phyloP scores from a whole-genome alignment of 176 grass and related monocot genomes.

The Alopecurus myosuroides region DNA sequence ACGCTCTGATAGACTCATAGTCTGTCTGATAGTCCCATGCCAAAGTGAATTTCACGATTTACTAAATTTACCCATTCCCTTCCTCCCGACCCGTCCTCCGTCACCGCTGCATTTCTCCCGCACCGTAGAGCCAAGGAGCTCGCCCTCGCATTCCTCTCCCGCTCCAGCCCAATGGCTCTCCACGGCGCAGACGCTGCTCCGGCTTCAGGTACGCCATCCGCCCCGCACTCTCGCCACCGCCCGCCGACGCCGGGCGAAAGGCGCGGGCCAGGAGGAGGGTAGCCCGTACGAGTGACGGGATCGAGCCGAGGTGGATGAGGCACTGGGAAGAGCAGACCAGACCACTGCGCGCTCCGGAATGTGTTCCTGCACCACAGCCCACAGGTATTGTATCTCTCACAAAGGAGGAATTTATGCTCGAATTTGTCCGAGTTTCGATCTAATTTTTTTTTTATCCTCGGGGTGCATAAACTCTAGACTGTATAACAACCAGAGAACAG shows the following conservation, averaged over 20 bases:
- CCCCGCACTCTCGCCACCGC: background rate
- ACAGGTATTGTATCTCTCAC: background rate
- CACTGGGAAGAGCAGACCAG: background rate
- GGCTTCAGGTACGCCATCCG: background rate
- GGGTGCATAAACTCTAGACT: background rate
- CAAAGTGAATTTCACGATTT: too few species aligned
- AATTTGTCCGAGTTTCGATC: background rate
- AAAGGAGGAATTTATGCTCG: background rate
- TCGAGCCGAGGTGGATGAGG: background rate
- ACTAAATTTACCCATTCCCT: background rate
- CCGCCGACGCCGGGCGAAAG: background rate
- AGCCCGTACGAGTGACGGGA: background rate
- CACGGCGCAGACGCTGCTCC: background rate
- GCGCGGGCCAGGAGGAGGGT: background rate
- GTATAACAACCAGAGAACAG: too few species aligned
- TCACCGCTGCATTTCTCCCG: background rate
- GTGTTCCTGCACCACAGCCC: background rate
- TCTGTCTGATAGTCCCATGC: too few species aligned
- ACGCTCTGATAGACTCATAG: too few species aligned
- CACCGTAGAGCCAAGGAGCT: background rate
- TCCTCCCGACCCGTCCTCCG: too few species aligned
- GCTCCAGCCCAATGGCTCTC: background rate
- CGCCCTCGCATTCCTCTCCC: background rate
- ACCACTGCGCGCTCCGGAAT: background rate
- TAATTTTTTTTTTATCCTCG: too few species aligned